These are phyloP conservation scores for Pyrenochaeta sp. DNA, from an alignment of 2,329 filamentous ascomycete genomes.

Conservation along the genomic window DNA sequence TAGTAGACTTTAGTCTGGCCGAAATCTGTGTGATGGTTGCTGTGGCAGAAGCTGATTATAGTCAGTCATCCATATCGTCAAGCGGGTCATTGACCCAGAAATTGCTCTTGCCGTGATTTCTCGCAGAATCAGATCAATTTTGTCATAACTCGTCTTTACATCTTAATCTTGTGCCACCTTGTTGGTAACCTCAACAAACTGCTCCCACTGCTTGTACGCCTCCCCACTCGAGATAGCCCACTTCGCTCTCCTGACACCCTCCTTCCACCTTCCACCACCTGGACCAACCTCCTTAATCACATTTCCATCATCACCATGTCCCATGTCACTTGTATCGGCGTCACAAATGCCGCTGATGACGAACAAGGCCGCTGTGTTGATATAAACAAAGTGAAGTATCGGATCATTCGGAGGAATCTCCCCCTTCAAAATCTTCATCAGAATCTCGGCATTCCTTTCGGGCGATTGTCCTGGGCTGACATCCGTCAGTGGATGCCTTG, in stretches of 20 bases:
- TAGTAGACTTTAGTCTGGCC: no score
- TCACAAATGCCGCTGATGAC: conserved; percentile 89
- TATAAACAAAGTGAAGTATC: conserved; percentile 90
- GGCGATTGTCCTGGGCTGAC: conserved; percentile 89
- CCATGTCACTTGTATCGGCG: conserved; percentile 80
- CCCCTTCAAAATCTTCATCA: conserved; percentile 78
- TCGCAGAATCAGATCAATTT: no score
- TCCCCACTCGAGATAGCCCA: conserved; percentile 89
- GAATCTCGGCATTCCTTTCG: conserved; percentile 83
- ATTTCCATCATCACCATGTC: conserved; percentile 78
- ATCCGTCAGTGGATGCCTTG: conserved; percentile 73
- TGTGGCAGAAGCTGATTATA: no score
- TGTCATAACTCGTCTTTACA: neutral
- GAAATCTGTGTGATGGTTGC: no score
- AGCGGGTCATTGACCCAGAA: no score
- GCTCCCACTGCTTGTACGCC: conserved; percentile 82
- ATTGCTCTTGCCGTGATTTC: no score
- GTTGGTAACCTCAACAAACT: conserved; percentile 86
- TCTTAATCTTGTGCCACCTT: conserved; percentile 31
- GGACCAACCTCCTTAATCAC: conserved; percentile 85
- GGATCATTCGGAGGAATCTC: conserved; percentile 79
- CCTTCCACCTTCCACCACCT: conserved; percentile 91
- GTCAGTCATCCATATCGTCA: no score
- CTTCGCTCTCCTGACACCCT: conserved; percentile 84
- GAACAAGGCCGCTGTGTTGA: conserved; percentile 90